phyloP scores from a whole-genome alignment of 768 basidiomycete genomes.

The Serendipita indica region DNA sequence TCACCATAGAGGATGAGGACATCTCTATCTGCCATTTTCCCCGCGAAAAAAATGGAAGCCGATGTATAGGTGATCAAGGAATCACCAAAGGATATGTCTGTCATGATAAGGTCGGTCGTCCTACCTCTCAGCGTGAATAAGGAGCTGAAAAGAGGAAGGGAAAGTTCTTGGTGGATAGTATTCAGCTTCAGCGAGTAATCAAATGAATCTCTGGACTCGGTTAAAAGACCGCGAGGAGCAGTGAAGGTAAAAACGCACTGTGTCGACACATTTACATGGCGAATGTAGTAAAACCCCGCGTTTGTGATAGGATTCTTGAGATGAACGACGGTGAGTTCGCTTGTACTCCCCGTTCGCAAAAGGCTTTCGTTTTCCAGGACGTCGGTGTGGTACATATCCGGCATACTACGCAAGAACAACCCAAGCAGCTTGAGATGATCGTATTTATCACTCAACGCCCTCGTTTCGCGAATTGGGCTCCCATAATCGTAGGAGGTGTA shows the following conservation, averaged over 20 bases:
- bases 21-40: constrained; percentile 46
- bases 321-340: too few species aligned
- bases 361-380: constrained; percentile 40
- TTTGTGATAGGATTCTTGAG: constrained; percentile 53
- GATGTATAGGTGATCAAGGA: constrained; percentile 54
- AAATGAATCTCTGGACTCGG: constrained; percentile 27
- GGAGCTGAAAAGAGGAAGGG: constrained; percentile 40
- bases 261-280: constrained; percentile 46
- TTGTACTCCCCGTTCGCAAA: constrained; percentile 50
- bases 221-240: background rate
- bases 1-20: constrained; percentile 50
- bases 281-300: constrained; percentile 52
- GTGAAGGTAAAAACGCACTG: constrained; percentile 9
- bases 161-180: constrained; percentile 35
- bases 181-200: constrained; percentile 47
- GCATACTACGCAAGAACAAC: constrained; percentile 64
- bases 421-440: constrained; percentile 66
- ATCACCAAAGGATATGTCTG: constrained; percentile 55
- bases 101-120: constrained; percentile 58
- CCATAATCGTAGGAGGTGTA: constrained; percentile 78
- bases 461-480: constrained; percentile 36
- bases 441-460: constrained; percentile 51
- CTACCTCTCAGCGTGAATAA: constrained; percentile 39
- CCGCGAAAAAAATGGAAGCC: constrained; percentile 52
- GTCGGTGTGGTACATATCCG: constrained; percentile 67